Conservation (phyloP, 1,284 basidiomycete species). For the Melampsora americana region DNA sequence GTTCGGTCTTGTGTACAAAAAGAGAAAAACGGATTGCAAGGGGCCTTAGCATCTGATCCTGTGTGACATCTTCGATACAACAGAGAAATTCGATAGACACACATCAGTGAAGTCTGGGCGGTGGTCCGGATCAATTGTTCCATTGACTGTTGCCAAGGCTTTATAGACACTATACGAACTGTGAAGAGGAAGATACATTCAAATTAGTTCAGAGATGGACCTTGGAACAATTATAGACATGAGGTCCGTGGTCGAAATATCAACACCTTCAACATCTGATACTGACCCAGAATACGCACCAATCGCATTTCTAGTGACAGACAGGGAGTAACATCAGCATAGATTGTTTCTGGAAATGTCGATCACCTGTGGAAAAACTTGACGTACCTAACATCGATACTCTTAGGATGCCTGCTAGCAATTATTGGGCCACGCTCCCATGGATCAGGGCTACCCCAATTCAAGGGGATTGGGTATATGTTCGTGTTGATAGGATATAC, state of each 20-base stretch:
- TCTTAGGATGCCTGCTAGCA: conserved; percentile 76
- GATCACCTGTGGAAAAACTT: too few species aligned
- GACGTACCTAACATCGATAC: conserved; percentile 78
- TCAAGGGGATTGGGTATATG: conserved; percentile 71
- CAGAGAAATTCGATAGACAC: too few species aligned
- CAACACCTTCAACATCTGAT: too few species aligned
- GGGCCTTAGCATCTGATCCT: too few species aligned
- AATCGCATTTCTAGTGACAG: conserved; percentile 68
- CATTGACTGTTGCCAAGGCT: conserved; percentile 85
- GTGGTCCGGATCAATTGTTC: conserved; percentile 71
- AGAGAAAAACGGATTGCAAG: not conserved
- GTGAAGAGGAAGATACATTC: too few species aligned
- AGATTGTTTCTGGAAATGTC: too few species aligned
- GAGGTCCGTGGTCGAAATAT: too few species aligned
- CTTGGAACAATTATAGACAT: too few species aligned
- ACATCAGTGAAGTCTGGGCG: conserved; percentile 50
- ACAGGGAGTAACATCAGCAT: too few species aligned
- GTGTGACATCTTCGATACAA: too few species aligned
- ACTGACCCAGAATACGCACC: conserved; percentile 76
- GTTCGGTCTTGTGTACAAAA: conserved; percentile 67
- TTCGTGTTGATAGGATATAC: conserved; percentile 71
- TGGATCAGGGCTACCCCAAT: conserved; percentile 74
- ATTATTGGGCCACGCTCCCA: conserved; percentile 76
- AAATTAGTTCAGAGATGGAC: too few species aligned
- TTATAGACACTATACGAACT: conserved; percentile 86